These are phyloP conservation scores for Fusarium virguliforme DNA, from an alignment of 2,329 filamentous ascomycete species.

Conservation along the genomic window DNA sequence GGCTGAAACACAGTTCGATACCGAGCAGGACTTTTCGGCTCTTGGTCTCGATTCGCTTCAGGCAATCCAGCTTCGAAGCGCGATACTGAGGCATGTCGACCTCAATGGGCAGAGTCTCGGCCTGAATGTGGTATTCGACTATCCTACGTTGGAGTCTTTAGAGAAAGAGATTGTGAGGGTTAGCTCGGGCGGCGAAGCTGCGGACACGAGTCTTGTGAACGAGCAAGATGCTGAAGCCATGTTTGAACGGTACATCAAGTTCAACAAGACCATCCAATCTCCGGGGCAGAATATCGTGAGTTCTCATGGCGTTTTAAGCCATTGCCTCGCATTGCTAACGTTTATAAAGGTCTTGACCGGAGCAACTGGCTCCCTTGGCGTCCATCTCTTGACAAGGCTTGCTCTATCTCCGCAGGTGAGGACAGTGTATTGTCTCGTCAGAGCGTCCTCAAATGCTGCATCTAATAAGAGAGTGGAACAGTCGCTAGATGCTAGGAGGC, in stretches of 20 bases:
- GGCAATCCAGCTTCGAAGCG: constrained; percentile 68
- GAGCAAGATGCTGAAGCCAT: constrained; percentile 51
- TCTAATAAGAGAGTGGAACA: constrained; percentile 53
- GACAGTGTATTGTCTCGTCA: constrained; percentile 65
- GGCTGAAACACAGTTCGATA: background rate
- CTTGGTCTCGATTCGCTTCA: constrained; percentile 72
- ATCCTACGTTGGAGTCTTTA: constrained; percentile 51
- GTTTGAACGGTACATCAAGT: constrained; percentile 54
- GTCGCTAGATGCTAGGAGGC: constrained; percentile 54
- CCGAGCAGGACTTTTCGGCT: constrained; percentile 71
- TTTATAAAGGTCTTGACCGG: constrained; percentile 66
- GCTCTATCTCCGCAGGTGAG: constrained; percentile 70
- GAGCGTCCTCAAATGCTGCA: constrained; percentile 58
- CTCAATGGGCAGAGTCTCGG: constrained; percentile 63
- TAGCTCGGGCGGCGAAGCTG: constrained; percentile 31
- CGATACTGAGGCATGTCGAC: constrained; percentile 67
- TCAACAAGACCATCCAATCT: constrained; percentile 40
- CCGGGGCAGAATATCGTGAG: constrained; percentile 50
- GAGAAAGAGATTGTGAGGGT: constrained; percentile 42
- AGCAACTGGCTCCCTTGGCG: constrained; percentile 73
- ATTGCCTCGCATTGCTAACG: too few species aligned
- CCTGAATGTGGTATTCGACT: constrained; percentile 73
- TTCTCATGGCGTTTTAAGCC: too few species aligned
- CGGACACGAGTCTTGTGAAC: constrained; percentile 23
- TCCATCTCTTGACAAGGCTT: constrained; percentile 71